Conservation (phyloP, 768 basidiomycete species). For the Mycena floridula region DNA sequence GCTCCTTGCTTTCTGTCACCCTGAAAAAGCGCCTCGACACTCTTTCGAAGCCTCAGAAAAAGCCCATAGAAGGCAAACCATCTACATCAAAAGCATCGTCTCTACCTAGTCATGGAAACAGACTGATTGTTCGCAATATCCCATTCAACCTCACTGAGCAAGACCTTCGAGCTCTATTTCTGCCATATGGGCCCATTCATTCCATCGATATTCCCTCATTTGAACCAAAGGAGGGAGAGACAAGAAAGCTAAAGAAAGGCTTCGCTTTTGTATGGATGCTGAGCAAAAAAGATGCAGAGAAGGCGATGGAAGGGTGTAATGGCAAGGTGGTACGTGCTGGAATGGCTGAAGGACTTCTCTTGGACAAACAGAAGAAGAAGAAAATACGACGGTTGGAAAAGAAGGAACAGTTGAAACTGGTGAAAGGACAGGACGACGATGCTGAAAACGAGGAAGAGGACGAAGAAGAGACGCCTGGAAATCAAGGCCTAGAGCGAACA, state of each 20-base stretch:
- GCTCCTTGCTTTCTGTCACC: slow-evolving; percentile 75
- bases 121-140: slow-evolving; percentile 89
- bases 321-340: slow-evolving; percentile 65
- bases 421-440: slow-evolving; percentile 30
- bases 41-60: slow-evolving; percentile 40
- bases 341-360: slow-evolving; percentile 45
- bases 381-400: slow-evolving; percentile 52
- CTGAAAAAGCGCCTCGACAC: slow-evolving; percentile 82
- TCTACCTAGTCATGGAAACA: slow-evolving; percentile 63
- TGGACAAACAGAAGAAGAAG: slow-evolving; percentile 64
- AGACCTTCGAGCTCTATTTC: slow-evolving; percentile 80
- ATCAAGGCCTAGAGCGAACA: slow-evolving; percentile 43
- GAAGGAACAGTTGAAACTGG: slow-evolving; percentile 33
- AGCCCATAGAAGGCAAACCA: slow-evolving; percentile 23
- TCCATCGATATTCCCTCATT: slow-evolving; percentile 72
- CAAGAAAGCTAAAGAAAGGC: slow-evolving; percentile 47
- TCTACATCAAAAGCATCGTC: slow-evolving; percentile 21
- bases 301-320: slow-evolving; percentile 75
- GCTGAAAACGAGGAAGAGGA: slow-evolving; percentile 32
- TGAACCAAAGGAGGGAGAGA: slow-evolving; percentile 16
- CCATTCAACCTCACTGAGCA: slow-evolving; percentile 79
- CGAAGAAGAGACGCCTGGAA: slow-evolving; percentile 26
- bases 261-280: slow-evolving; percentile 97
- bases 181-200: slow-evolving; percentile 82
- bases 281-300: slow-evolving; percentile 77